These are phyloP conservation scores for Mycena sp. DNA, from an alignment of 1,284 basidiomycete species.

Conservation along the genomic window DNA sequence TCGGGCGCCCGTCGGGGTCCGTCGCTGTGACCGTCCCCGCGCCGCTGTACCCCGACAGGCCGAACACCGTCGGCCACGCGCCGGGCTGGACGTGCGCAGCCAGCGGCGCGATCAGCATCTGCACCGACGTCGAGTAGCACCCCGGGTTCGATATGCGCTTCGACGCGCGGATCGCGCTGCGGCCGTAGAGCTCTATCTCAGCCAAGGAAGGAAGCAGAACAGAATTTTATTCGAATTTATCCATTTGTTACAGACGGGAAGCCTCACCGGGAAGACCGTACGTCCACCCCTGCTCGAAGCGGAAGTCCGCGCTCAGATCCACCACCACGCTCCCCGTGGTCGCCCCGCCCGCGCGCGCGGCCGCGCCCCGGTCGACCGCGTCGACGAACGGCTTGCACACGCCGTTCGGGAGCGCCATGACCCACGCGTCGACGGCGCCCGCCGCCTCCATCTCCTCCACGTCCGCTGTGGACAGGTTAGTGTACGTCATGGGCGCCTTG, in stretches of 20 bases:
- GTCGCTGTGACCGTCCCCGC: slow-evolving; percentile 86
- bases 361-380: slow-evolving; percentile 84
- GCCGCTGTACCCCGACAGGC: slow-evolving; percentile 94
- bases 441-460: slow-evolving; percentile 89
- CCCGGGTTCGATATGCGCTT: slow-evolving; percentile 96
- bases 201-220: slow-evolving; percentile 35
- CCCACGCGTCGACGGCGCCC: slow-evolving; percentile 94
- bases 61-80: slow-evolving; percentile 89
- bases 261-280: slow-evolving; percentile 98
- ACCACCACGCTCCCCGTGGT: slow-evolving; percentile 79
- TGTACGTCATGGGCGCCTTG: slow-evolving; percentile 81
- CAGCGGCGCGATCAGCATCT: slow-evolving; percentile 92
- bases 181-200: slow-evolving; percentile 86
- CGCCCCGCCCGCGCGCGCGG: slow-evolving; percentile 57
- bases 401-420: slow-evolving; percentile 98
- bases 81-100: slow-evolving; percentile 74
- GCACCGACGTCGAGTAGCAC: slow-evolving; percentile 95
- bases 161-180: slow-evolving; percentile 72
- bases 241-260: slow-evolving; percentile 44
- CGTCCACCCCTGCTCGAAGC: slow-evolving; percentile 95
- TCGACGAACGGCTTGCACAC: slow-evolving; percentile 98
- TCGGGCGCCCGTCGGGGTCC: slow-evolving; percentile 73
- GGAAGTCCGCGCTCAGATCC: slow-evolving; percentile 94
- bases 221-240: slow-evolving; percentile 44
- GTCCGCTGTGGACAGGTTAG: slow-evolving; percentile 81